phyloP scores from a whole-genome alignment of 768 basidiomycete genomes.

The Russula ochroleuca region DNA sequence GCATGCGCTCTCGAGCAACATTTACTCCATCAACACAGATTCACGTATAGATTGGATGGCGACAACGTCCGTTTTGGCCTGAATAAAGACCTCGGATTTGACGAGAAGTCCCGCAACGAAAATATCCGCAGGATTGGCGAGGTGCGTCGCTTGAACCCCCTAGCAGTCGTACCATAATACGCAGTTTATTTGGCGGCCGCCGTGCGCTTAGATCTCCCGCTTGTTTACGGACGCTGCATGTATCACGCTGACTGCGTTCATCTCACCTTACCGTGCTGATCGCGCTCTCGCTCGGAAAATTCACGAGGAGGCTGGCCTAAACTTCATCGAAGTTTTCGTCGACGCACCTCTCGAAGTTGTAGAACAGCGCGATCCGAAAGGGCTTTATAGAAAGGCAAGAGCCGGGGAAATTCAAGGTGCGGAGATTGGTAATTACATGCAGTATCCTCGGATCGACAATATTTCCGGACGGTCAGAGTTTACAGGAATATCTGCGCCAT shows the following conservation, averaged over 20 bases:
- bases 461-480: constrained; percentile 58
- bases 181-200: neutral
- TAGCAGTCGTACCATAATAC: neutral
- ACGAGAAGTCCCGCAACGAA: constrained; percentile 86
- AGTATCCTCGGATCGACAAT: neutral
- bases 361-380: constrained; percentile 94
- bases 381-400: constrained; percentile 93
- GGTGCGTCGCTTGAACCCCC: constrained; percentile 42
- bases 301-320: constrained; percentile 66
- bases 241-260: constrained; percentile 91
- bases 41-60: constrained; percentile 89
- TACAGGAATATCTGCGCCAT: constrained; percentile 96
- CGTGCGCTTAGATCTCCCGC: constrained; percentile 72
- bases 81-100: constrained; percentile 95
- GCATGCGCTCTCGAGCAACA: constrained; percentile 97
- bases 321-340: constrained; percentile 92
- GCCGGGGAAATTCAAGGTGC: constrained; percentile 93
- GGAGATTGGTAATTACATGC: constrained; percentile 17
- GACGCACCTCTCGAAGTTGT: constrained; percentile 88
- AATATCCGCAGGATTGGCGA: constrained; percentile 97
- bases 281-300: constrained; percentile 76
- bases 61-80: constrained; percentile 95
- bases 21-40: constrained; percentile 79
- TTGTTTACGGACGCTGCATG: constrained; percentile 87
- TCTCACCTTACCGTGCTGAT: constrained; percentile 94